Evolutionary conservation across 2,329 filamentous ascomycete species (phyloP).

Genomic region (Penicillium thymicola): DNA sequence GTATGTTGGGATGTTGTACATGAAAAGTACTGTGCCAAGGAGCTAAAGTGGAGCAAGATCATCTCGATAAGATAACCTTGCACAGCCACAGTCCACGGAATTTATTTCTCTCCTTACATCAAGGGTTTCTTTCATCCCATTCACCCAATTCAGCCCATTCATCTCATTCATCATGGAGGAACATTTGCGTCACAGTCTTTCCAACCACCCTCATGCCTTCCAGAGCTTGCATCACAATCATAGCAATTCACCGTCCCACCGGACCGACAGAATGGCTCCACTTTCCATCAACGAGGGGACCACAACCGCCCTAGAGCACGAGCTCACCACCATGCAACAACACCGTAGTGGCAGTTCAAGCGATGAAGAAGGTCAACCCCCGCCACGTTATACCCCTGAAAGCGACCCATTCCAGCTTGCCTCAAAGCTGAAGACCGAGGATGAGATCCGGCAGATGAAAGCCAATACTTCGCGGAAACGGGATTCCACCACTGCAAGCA

Average conservation of each 20-base stretch:
- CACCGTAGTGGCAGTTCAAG: conserved; percentile 23
- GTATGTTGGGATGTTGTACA: neutral
- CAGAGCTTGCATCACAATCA: conserved; percentile 20
- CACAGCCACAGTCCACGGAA: neutral
- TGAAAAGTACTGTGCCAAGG: neutral
- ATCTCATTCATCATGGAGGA: conserved; percentile 24
- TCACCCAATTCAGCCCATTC: neutral
- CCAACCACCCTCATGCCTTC: conserved; percentile 28
- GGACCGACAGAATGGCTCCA: conserved; percentile 21
- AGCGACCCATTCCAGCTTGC: conserved; percentile 81
- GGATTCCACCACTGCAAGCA: conserved; percentile 10
- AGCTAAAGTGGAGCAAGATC: neutral
- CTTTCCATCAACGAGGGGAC: conserved; percentile 33
- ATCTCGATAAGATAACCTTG: neutral
- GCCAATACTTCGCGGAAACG: conserved; percentile 79
- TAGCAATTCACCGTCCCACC: conserved; percentile 21
- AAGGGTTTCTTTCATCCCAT: neutral
- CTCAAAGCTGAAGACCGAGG: conserved; percentile 70
- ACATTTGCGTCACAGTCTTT: conserved; percentile 29
- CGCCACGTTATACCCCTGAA: conserved; percentile 58
- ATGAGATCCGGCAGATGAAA: conserved; percentile 72
- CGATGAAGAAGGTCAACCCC: conserved; percentile 47
- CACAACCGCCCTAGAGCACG: conserved; percentile 43
- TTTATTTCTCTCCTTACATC: conserved; percentile 5
- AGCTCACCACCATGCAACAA: conserved; percentile 18